These are phyloP conservation scores for Wickerhamiella bombiphila DNA, from an alignment of 805 yeast genomes.

Conservation along the genomic window DNA sequence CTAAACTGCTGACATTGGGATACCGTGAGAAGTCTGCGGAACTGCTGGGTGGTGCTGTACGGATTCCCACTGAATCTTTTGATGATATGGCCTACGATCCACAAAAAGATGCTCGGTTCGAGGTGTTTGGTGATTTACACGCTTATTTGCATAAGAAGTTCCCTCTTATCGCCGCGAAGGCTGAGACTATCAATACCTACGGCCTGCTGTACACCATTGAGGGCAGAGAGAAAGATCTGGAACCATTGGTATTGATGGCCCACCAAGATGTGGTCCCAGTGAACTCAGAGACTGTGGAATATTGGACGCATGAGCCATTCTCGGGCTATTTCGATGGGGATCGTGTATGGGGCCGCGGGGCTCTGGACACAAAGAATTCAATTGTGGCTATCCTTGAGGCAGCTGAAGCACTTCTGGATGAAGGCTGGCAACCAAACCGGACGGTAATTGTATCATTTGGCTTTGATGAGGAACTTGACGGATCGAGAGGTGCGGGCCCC, in stretches of 20 bases:
- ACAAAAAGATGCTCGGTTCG: conserved; percentile 37
- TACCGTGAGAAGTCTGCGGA: conserved; percentile 11
- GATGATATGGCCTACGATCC: conserved; percentile 38
- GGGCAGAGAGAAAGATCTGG: conserved; percentile 36
- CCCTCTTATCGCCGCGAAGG: conserved; percentile 36
- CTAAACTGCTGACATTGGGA: conserved; percentile 5
- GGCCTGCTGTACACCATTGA: conserved; percentile 51
- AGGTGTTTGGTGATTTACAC: conserved; percentile 35
- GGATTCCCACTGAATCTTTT: conserved; percentile 46
- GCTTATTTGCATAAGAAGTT: conserved; percentile 37
- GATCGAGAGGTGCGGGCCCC: conserved; percentile 44
- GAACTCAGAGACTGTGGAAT: conserved; percentile 34
- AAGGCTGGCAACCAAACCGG: conserved; percentile 45
- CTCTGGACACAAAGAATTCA: conserved; percentile 59
- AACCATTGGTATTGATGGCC: conserved; percentile 58
- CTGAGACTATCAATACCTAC: conserved; percentile 42
- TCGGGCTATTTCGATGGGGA: conserved; percentile 53
- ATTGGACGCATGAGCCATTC: conserved; percentile 60
- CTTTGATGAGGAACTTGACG: conserved; percentile 66
- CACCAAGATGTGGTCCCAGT: conserved; percentile 78
- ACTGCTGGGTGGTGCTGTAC: conserved; percentile 35
- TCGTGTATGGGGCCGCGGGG: conserved; percentile 61
- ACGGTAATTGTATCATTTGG: conserved; percentile 55
- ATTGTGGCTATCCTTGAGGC: conserved; percentile 55
- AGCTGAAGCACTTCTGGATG: conserved; percentile 37